Evolutionary conservation across 495 filamentous ascomycete genomes (phyloP).

Genomic region (Hypoxylon fuscum): DNA sequence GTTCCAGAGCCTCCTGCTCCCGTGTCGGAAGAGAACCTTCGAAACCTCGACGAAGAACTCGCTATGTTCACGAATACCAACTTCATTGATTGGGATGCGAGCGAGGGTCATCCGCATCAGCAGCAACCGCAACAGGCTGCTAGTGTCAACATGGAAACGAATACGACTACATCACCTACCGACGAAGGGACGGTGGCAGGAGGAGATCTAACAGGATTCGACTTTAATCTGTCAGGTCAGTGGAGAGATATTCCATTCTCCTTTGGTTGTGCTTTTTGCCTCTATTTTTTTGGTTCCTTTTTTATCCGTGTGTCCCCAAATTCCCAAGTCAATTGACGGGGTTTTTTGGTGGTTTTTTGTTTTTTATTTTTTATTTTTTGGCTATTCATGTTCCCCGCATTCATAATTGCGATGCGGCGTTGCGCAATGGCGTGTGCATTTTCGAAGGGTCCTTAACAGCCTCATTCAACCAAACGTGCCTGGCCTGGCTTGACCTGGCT

Average conservation of each 20-base stretch:
- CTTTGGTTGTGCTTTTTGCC: conserved; percentile 9
- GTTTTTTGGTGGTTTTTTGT: too few relatives aligned
- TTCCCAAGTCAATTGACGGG: conserved; percentile 18
- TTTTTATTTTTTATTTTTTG: too few relatives aligned
- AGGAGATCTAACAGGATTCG: conserved; percentile 49
- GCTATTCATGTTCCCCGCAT: conserved; percentile 31
- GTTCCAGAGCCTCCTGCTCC: conserved; percentile 71
- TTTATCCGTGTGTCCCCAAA: not conserved
- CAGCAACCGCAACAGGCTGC: conserved; percentile 25
- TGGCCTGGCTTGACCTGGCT: conserved; percentile 2
- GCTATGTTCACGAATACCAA: conserved; percentile 92
- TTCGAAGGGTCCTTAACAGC: conserved; percentile 23
- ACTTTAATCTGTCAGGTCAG: conserved; percentile 50
- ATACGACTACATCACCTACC: conserved; percentile 45
- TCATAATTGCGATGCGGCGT: conserved; percentile 29
- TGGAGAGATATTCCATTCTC: conserved; percentile 15
- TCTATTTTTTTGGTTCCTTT: conserved; percentile 22
- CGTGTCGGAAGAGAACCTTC: conserved; percentile 67
- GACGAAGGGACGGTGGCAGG: conserved; percentile 41
- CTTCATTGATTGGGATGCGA: conserved; percentile 86
- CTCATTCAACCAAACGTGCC: conserved; percentile 23
- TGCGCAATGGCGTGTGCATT: conserved; percentile 31
- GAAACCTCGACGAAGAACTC: conserved; percentile 72
- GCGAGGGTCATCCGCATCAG: conserved; percentile 31
- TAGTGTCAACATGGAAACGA: conserved; percentile 39